Evolutionary conservation across 306 rosid genomes (phyloP), one percentile per base, ranked within the genome.

Genomic region (Urtica urens): DNA sequence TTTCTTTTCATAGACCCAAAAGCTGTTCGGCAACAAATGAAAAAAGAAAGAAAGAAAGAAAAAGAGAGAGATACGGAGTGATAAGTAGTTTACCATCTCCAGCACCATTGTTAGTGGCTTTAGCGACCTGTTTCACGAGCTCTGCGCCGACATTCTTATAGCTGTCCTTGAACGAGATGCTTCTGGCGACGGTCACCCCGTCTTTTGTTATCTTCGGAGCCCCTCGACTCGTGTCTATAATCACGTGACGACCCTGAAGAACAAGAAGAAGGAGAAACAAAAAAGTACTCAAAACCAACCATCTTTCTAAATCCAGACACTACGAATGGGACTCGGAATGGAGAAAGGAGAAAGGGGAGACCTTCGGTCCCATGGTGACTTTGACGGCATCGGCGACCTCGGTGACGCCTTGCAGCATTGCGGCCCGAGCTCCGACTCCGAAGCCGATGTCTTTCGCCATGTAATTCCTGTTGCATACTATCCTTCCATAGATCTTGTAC

Each of bases 351-450:
- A 5, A 21, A 2, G 3, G 2, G 25, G 25, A 50, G 62, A 88
- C 97, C 97, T 84, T 84, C 12, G 95, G 97, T 46, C 97, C 94
- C 97, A 90, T 90, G 15, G 97, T 90, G 37, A 90, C 95, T 81
- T 90, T 90, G 3, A 90, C 97, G 41, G 97, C 97, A 8, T 85
- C 93, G 13, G 97, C 95, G 30, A 90, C 93, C 69, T 84, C 84
- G 23, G 95, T 70, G 30, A 90, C 95, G 7, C 97, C 97, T 56
- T 72, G 82, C 20, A 90, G 63, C 71, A 90, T 72, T 37, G 95
- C 82, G 13, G 95, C 93, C 23, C 95, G 97, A 64, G 95, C 97
- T 35, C 82, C 82, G 50, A 74, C 35, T 20, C 97, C 97, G 22
- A 90, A 90, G 58, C 30, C 67, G 52, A 90, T 84, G 59, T 79